phyloP scores from a whole-genome alignment of 225 moss, liverwort and hornwort genomes.

The Pseudisothecium myosuroides region DNA sequence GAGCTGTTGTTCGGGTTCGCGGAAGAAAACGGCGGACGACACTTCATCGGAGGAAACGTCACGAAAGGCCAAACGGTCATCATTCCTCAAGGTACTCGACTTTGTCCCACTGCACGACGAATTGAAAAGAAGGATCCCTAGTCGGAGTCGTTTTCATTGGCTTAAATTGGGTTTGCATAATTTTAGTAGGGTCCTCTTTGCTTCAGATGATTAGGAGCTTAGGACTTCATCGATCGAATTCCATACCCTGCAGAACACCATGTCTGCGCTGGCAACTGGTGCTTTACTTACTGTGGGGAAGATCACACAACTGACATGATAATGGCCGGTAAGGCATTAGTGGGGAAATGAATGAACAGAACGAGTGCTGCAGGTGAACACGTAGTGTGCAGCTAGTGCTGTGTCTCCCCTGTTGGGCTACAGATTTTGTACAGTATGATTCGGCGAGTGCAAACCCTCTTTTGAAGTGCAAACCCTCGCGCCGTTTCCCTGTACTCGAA shows the following conservation, averaged over 20 bases:
- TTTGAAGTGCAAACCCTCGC: not conserved
- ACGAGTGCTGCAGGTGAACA: not conserved
- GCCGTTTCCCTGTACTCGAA: not conserved
- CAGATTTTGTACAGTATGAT: not conserved
- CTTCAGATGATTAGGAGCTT: not conserved
- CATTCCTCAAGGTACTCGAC: slow-evolving; percentile 20
- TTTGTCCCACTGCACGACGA: not conserved
- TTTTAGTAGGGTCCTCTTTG: no score
- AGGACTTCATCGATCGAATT: not conserved
- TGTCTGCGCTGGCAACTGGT: not conserved
- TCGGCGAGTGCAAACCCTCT: not conserved
- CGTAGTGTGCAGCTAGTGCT: not conserved
- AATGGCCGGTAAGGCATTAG: not conserved
- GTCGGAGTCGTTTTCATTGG: not conserved
- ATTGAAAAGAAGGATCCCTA: not conserved
- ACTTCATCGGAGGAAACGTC: slow-evolving; percentile 20
- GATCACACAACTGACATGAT: not conserved
- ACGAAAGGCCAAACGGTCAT: slow-evolving; percentile 24
- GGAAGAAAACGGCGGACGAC: slow-evolving; percentile 15
- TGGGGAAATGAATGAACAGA: not conserved
- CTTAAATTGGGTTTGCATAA: no score
- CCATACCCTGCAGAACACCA: not conserved
- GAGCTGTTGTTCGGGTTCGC: slow-evolving; percentile 18
- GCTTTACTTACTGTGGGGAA: not conserved
- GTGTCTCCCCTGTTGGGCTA: not conserved